These are phyloP conservation scores for Diplocarpon mali DNA, from an alignment of 2,329 filamentous ascomycete genomes.

Conservation along the genomic window DNA sequence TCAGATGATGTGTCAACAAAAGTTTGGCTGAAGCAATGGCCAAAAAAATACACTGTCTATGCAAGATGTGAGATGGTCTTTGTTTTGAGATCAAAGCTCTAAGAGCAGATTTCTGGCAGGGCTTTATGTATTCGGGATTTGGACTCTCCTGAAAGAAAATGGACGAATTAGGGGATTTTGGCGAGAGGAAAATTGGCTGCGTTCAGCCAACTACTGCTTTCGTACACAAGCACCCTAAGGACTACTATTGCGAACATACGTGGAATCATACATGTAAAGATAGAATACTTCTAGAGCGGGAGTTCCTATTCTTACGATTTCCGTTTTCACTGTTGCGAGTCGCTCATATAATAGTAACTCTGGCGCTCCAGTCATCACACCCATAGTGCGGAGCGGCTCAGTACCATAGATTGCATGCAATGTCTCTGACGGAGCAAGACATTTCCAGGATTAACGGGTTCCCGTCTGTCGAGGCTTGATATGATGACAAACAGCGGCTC, in stretches of 20 bases:
- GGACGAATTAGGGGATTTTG: constrained; percentile 19
- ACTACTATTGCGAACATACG: constrained; percentile 2
- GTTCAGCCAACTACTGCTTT: constrained; percentile 25
- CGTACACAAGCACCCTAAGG: constrained; percentile 8
- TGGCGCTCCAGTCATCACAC: not conserved
- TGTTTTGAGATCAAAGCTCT: constrained; percentile 18
- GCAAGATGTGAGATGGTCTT: constrained; percentile 18
- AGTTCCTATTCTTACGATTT: not conserved
- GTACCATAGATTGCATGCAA: constrained; percentile 3
- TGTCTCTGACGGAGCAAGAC: constrained; percentile 9
- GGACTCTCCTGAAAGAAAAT: constrained; percentile 13
- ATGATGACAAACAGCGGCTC: constrained; percentile 17
- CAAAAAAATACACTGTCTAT: constrained; percentile 3
- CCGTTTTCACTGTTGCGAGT: not conserved
- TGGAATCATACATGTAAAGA: not conserved
- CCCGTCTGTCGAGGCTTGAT: constrained; percentile 17
- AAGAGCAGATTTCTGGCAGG: constrained; percentile 22
- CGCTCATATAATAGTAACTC: not conserved
- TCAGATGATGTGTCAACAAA: constrained; percentile 18
- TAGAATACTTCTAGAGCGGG: not conserved
- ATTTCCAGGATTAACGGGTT: constrained; percentile 9
- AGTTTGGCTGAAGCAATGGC: constrained; percentile 15
- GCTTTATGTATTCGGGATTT: constrained; percentile 25
- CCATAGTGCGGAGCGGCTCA: not conserved
- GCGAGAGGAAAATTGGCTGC: constrained; percentile 15